phyloP scores from a whole-genome alignment of 768 basidiomycete genomes.

The Pulveroboletus ravenelii region DNA sequence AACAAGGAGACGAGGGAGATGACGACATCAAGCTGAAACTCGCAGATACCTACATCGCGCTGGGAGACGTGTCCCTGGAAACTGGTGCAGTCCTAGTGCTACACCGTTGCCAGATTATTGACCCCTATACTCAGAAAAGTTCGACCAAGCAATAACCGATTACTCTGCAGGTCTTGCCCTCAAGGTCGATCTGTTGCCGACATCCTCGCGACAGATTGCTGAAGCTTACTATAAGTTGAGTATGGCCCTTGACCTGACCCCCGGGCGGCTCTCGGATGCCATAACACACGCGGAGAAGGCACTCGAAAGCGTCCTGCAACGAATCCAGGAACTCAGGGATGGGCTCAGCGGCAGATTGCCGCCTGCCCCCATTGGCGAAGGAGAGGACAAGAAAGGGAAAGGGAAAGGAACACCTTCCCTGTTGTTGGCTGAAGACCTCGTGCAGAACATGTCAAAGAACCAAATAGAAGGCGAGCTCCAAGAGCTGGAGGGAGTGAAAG shows the following conservation, averaged over 20 bases:
- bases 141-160: slow-evolving; percentile 89
- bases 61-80: slow-evolving; percentile 96
- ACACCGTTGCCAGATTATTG: not conserved
- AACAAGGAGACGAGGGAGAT: slow-evolving; percentile 54
- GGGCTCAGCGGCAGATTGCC: slow-evolving; percentile 35
- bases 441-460: slow-evolving; percentile 63
- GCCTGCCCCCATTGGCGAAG: slow-evolving; percentile 29
- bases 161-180: slow-evolving; percentile 74
- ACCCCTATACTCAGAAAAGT: slow-evolving; percentile 64
- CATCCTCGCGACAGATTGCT: slow-evolving; percentile 90
- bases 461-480: slow-evolving; percentile 77
- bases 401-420: slow-evolving; percentile 58
- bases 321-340: slow-evolving; percentile 57
- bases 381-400: slow-evolving; percentile 57
- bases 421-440: slow-evolving; percentile 40
- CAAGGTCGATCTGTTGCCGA: slow-evolving; percentile 68
- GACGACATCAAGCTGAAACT: slow-evolving; percentile 72
- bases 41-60: slow-evolving; percentile 84
- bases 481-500: slow-evolving; percentile 69
- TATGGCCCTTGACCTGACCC: slow-evolving; percentile 87
- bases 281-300: slow-evolving; percentile 79
- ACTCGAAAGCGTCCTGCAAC: slow-evolving; percentile 67
- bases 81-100: slow-evolving; percentile 58
- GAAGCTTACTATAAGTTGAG: slow-evolving; percentile 93
- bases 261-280: slow-evolving; percentile 77